These are phyloP conservation scores for Ascomycota sp. DNA, from an alignment of 2,329 filamentous ascomycete species.

Conservation along the genomic window DNA sequence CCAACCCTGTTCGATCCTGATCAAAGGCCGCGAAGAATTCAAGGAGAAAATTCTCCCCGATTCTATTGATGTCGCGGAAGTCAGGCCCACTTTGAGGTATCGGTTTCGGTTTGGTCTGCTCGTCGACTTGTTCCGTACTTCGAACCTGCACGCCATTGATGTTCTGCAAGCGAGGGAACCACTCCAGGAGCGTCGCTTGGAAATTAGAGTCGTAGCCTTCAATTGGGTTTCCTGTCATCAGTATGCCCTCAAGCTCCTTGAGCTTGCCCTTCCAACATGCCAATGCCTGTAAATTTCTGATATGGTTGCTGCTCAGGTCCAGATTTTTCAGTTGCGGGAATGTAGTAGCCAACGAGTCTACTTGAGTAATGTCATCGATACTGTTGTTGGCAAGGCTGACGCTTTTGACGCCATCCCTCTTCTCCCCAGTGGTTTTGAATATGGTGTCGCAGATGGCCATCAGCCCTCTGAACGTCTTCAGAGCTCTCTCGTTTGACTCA, in stretches of 20 bases:
- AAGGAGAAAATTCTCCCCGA: conserved; percentile 56
- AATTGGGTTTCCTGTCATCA: conserved; percentile 60
- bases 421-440: conserved; percentile 52
- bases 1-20: conserved; percentile 41
- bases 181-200: conserved; percentile 48
- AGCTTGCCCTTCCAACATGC: conserved; percentile 66
- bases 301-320: conserved; percentile 68
- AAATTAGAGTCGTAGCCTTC: conserved; percentile 38
- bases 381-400: conserved; percentile 68
- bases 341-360: conserved; percentile 56
- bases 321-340: conserved; percentile 77
- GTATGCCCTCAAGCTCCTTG: conserved; percentile 56
- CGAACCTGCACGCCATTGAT: conserved; percentile 60
- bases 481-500: conserved; percentile 44
- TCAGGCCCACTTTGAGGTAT: conserved; percentile 43
- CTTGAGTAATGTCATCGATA: conserved; percentile 48
- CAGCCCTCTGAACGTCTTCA: conserved; percentile 80
- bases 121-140: conserved; percentile 47
- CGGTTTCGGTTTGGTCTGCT: conserved; percentile 31
- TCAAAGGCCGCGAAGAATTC: conserved; percentile 61
- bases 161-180: conserved; percentile 64
- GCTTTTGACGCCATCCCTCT: conserved; percentile 59
- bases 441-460: conserved; percentile 69
- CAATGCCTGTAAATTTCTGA: conserved; percentile 47
- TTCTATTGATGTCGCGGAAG: conserved; percentile 53